Conservation (phyloP, 2,329 filamentous ascomycete genomes). For the Balansia obtecta region DNA sequence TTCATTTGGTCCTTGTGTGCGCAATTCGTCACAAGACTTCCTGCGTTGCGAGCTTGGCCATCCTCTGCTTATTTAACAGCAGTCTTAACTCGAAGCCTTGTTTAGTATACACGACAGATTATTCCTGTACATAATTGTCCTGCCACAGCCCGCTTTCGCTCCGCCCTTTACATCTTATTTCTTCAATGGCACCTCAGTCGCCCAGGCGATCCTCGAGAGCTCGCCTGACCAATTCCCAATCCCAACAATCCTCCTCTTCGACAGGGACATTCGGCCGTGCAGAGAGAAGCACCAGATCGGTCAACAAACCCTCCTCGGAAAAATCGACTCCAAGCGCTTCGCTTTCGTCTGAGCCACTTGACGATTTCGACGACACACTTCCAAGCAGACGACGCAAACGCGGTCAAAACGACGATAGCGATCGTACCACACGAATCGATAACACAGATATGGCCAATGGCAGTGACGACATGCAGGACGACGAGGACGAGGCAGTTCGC, state of each 20-base stretch:
- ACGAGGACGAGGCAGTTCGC: slow-evolving; percentile 87
- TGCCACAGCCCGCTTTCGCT: slow-evolving; percentile 5
- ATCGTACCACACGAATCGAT: slow-evolving; percentile 31
- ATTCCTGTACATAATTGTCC: neutral
- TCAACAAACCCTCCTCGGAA: slow-evolving; percentile 60
- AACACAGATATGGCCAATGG: slow-evolving; percentile 45
- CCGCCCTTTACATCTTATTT: slow-evolving; percentile 20
- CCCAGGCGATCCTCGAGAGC: slow-evolving; percentile 87
- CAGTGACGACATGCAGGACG: slow-evolving; percentile 55
- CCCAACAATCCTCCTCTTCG: slow-evolving; percentile 68
- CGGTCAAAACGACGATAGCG: slow-evolving; percentile 49
- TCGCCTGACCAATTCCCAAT: slow-evolving; percentile 63
- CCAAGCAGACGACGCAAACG: slow-evolving; percentile 72
- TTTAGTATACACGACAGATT: neutral
- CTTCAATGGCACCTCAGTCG: slow-evolving; percentile 50
- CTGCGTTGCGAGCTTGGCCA: slow-evolving; percentile 13
- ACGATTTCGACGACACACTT: slow-evolving; percentile 57
- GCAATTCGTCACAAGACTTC: slow-evolving; percentile 9
- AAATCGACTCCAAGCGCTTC: slow-evolving; percentile 66
- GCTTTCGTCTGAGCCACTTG: slow-evolving; percentile 55
- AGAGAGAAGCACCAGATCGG: slow-evolving; percentile 61
- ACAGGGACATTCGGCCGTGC: slow-evolving; percentile 65
- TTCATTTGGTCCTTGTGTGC: neutral
- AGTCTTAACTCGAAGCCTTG: neutral
- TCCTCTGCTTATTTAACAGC: neutral